These are phyloP conservation scores for Penicillium sclerotiorum DNA, from an alignment of 2,329 filamentous ascomycete species.

Conservation along the genomic window DNA sequence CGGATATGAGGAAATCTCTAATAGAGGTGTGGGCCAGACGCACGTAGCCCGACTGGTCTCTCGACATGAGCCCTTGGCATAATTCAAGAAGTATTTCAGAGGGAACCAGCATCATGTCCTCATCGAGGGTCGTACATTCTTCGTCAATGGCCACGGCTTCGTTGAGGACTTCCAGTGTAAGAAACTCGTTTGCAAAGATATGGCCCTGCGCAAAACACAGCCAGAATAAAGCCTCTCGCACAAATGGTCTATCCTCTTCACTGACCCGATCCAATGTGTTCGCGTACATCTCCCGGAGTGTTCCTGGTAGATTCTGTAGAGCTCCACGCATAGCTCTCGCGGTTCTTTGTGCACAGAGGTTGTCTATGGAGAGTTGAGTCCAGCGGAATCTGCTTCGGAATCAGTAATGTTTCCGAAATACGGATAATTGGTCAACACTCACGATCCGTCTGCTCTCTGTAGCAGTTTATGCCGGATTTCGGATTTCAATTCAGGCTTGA, in stretches of 20 bases:
- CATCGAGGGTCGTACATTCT: conserved; percentile 10
- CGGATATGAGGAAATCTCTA: conserved; percentile 22
- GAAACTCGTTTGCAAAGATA: not conserved
- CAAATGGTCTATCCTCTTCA: conserved; percentile 13
- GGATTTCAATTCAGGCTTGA: conserved; percentile 13
- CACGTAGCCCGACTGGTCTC: conserved; percentile 13
- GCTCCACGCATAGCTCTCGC: conserved; percentile 20
- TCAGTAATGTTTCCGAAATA: not conserved
- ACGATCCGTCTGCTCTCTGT: conserved; percentile 21
- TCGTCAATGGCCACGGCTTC: conserved; percentile 19
- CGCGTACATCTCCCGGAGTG: conserved; percentile 22
- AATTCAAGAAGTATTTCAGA: conserved; percentile 19
- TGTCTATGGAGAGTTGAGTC: conserved; percentile 25
- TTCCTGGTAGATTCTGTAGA: conserved; percentile 15
- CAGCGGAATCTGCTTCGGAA: conserved; percentile 21
- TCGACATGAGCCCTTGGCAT: conserved; percentile 22
- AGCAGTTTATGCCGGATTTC: conserved; percentile 16
- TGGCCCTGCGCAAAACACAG: conserved; percentile 13
- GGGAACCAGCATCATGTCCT: conserved; percentile 25
- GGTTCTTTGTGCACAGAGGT: conserved; percentile 19
- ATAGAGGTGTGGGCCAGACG: conserved; percentile 21
- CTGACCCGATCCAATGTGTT: conserved; percentile 17
- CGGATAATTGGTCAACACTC: not conserved
- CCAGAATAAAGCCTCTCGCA: conserved; percentile 22
- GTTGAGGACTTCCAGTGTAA: conserved; percentile 16